Evolutionary conservation across 2,329 filamentous ascomycete genomes (phyloP), one percentile per base, ranked within the genome.

Genomic region (Cercospora citrullina): DNA sequence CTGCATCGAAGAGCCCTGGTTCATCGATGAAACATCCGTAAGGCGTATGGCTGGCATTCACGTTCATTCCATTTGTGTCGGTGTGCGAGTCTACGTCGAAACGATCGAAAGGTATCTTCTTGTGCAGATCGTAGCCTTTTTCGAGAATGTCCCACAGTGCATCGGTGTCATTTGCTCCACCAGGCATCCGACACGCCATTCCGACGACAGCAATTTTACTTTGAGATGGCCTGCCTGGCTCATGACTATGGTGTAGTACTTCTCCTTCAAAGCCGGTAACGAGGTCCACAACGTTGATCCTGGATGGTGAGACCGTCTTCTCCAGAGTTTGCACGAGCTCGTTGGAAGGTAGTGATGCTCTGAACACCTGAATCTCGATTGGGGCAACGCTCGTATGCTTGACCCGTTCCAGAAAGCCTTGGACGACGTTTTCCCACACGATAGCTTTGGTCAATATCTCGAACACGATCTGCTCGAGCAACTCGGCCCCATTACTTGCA

Each of bases 21-120:
- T 93, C 86, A 69, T 92, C 88, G 72, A 92, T 86, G 80, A 88
- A 93, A 81, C 90, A 92, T 16, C 91, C 91, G 73, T 88, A 92
- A 2, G 89, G 90, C 1, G 90, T 92, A 78, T 91, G 89, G 64
- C 87, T 91, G 66, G 91, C 93, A 81, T 93, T 94, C 77, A 89
- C 89, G 31, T 82, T 84, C 78, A 92, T 92, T 21, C 90, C 90
- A 5, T 87, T 88, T 3, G 89, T 86, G 74, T 94, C 91, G 70
- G 85, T 87, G 75, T 93, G 91, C 21, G 87, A 88, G 45, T 89
- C 85, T 9, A 88, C 87, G 68, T 92, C 88, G 78, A 92, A 94
- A 18, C 91, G 86, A 74, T 93, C 89, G 3, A 86, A 78, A 1
- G 91, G 90, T 6, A 90, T 84, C 68, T 85, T 85, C 68, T 87